Percentiles rank a stretch among this genome's conserved stretches.
These are phyloP conservation scores for Angophora floribunda DNA, from an alignment of 345 rosid species.

Conservation along the genomic window DNA sequence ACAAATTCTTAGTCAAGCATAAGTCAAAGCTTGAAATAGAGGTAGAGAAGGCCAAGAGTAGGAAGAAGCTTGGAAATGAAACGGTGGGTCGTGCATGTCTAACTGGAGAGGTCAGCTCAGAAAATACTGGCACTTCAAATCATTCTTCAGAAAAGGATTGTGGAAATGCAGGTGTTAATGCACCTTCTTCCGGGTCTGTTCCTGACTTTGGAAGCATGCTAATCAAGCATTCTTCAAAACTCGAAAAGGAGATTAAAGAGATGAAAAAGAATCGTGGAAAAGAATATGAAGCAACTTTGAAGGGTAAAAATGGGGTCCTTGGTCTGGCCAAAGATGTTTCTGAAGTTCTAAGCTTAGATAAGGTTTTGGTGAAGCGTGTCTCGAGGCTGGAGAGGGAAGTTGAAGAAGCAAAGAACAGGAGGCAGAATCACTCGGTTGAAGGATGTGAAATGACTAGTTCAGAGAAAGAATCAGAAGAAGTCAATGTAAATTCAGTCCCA, in stretches of 20 bases:
- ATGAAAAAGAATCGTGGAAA: conserved; percentile 13
- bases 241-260: conserved; percentile 37
- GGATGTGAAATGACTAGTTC: conserved; percentile 1
- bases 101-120: background rate
- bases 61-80: conserved; percentile 19
- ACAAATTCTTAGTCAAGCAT: conserved; percentile 59
- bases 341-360: conserved; percentile 66
- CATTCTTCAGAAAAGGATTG: background rate
- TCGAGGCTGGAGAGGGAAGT: conserved; percentile 83
- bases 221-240: conserved; percentile 28
- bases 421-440: conserved; percentile 14
- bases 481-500: background rate
- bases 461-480: background rate
- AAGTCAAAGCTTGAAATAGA: conserved; percentile 49
- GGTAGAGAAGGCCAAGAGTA: conserved; percentile 9
- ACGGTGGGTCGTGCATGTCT: conserved; percentile 11
- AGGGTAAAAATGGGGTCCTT: conserved; percentile 4
- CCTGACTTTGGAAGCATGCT: conserved; percentile 44
- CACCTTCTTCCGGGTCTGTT: conserved; percentile 16
- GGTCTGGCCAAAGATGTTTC: conserved; percentile 1
- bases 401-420: conserved; percentile 60
- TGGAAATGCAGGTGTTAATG: background rate
- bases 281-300: conserved; percentile 12
- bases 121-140: background rate
- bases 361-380: conserved; percentile 58